phyloP scores from a whole-genome alignment of 129 eudicot species.

The Tanacetum coccineum region DNA sequence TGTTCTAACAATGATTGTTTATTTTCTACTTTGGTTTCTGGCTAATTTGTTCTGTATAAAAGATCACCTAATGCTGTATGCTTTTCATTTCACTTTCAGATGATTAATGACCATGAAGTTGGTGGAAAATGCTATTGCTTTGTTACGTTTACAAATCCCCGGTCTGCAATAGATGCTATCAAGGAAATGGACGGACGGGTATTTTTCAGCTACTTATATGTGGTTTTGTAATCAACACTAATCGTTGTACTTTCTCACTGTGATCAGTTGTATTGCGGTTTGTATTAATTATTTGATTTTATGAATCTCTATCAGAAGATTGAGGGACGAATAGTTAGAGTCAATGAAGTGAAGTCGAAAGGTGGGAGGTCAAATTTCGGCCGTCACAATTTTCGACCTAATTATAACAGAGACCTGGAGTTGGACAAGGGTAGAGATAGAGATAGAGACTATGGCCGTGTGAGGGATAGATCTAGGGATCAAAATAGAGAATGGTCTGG shows the following conservation, averaged over 20 bases:
- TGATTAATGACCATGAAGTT: slow-evolving; percentile 62
- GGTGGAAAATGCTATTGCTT: slow-evolving; percentile 87
- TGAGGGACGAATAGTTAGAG: slow-evolving; percentile 76
- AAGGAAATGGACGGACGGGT: slow-evolving; percentile 89
- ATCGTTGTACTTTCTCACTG: not conserved
- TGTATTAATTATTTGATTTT: slow-evolving; percentile 14
- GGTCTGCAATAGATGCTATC: slow-evolving; percentile 80
- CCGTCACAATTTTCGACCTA: slow-evolving; percentile 57
- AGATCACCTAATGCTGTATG: slow-evolving; percentile 10
- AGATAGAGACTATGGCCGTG: slow-evolving; percentile 39
- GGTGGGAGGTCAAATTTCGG: slow-evolving; percentile 57
- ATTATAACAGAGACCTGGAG: slow-evolving; percentile 46
- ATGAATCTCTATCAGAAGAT: slow-evolving; percentile 43
- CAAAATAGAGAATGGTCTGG: slow-evolving; percentile 57
- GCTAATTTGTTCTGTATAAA: not conserved
- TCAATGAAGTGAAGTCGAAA: slow-evolving; percentile 75
- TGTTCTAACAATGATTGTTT: not conserved
- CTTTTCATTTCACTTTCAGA: slow-evolving; percentile 42
- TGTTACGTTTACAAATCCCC: slow-evolving; percentile 84
- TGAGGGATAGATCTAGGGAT: slow-evolving; percentile 43
- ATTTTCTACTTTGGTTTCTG: not conserved
- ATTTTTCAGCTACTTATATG: slow-evolving; percentile 16
- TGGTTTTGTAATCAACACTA: not conserved
- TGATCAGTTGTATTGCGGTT: not conserved
- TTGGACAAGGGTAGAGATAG: slow-evolving; percentile 48